Evolutionary conservation across 176 grass and related monocot genomes (phyloP).

Genomic region (Musa itinerans): DNA sequence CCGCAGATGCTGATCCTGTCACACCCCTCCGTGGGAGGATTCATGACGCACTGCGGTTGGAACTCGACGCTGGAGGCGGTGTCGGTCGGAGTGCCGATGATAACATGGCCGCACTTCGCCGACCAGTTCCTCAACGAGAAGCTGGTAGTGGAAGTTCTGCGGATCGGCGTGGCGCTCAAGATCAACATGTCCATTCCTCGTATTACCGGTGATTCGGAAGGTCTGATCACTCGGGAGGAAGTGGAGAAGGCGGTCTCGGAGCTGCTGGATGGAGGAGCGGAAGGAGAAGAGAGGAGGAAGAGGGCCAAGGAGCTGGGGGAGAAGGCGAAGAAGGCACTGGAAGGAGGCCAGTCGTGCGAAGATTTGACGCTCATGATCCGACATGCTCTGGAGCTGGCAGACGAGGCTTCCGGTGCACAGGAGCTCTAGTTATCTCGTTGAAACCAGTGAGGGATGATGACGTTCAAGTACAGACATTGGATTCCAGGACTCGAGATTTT

Average conservation of each 20-base stretch:
- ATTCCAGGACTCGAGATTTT: too few relatives aligned
- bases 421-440: too few relatives aligned
- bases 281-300: conserved; percentile 10
- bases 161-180: conserved; percentile 18
- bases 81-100: conserved; percentile 23
- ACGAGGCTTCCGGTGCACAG: too few relatives aligned
- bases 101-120: conserved; percentile 35
- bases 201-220: conserved; percentile 15
- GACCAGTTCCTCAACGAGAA: conserved; percentile 39
- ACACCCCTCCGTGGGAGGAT: conserved; percentile 27
- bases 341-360: conserved; percentile 30
- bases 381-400: too few relatives aligned
- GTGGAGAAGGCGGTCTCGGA: conserved; percentile 23
- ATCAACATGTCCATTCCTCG: conserved; percentile 8
- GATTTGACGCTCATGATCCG: too few relatives aligned
- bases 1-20: conserved; percentile 34
- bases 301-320: conserved; percentile 19
- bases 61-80: conserved; percentile 35
- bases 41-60: conserved; percentile 43
- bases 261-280: conserved; percentile 28
- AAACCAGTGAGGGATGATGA: too few relatives aligned
- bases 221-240: conserved; percentile 4
- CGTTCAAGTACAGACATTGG: too few relatives aligned
- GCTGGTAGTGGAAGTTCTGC: conserved; percentile 25
- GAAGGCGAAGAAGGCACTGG: conserved; percentile 26